phyloP scores from a whole-genome alignment of 495 filamentous ascomycete genomes.

The Hyaloscypha variabilis region DNA sequence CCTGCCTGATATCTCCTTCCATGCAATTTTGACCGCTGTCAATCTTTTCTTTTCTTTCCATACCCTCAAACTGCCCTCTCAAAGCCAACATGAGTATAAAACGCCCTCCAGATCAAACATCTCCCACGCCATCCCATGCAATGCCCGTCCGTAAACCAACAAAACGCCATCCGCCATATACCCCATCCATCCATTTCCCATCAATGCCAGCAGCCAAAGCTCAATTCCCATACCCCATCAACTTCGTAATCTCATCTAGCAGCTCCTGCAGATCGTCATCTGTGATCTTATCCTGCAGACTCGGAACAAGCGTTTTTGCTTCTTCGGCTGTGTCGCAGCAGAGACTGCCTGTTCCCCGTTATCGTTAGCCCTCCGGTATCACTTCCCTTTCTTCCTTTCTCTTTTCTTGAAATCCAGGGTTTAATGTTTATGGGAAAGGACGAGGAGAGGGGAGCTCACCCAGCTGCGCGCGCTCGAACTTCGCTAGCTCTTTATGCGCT shows the following conservation, averaged over 20 bases:
- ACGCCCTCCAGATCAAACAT: too few relatives aligned
- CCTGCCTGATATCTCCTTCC: too few relatives aligned
- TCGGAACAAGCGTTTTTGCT: constrained; percentile 94
- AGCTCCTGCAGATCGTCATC: constrained; percentile 87
- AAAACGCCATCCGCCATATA: too few relatives aligned
- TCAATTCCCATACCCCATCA: constrained; percentile 46
- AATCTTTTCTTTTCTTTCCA: neutral
- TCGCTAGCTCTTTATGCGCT: constrained; percentile 74
- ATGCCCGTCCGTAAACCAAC: too few relatives aligned
- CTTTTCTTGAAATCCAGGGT: neutral
- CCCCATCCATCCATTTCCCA: too few relatives aligned
- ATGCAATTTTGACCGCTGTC: too few relatives aligned
- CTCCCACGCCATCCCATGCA: too few relatives aligned
- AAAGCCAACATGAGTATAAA: too few relatives aligned
- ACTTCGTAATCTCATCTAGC: constrained; percentile 85
- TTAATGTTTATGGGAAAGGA: constrained; percentile 21
- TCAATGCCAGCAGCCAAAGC: too few relatives aligned
- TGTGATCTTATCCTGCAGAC: constrained; percentile 80
- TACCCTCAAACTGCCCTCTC: too few relatives aligned
- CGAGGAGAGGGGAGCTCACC: constrained; percentile 67
- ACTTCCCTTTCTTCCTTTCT: neutral
- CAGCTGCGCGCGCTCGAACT: constrained; percentile 91
- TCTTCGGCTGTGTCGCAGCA: constrained; percentile 93
- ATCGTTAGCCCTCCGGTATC: neutral
- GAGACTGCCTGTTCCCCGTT: constrained; percentile 60